A percentile compares a stretch with the other conserved stretches of the same genome.
phyloP scores from a whole-genome alignment of 768 basidiomycete species.

The Mycena haematopus region DNA sequence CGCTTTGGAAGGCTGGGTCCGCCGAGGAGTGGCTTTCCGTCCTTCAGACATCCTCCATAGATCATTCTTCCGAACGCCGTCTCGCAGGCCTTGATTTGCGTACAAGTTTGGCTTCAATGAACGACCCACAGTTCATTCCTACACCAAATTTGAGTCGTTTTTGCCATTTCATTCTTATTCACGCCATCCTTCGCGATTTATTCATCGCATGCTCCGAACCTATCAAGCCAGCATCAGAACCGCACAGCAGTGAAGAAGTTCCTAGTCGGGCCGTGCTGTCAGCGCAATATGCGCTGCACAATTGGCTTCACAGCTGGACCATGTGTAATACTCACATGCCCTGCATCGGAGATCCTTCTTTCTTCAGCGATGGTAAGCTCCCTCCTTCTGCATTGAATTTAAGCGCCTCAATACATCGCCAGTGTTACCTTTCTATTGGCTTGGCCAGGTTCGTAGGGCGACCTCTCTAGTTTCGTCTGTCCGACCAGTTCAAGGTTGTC shows the following conservation, averaged over 20 bases:
- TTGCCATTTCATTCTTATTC: conserved; percentile 52
- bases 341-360: conserved; percentile 42
- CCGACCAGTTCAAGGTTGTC: conserved; percentile 45
- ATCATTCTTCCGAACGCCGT: conserved; percentile 2
- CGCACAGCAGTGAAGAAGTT: background rate
- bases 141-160: conserved; percentile 43
- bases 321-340: conserved; percentile 40
- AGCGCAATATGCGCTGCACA: conserved; percentile 60
- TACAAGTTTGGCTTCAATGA: conserved; percentile 38
- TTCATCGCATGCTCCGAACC: conserved; percentile 22
- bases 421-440: conserved; percentile 66
- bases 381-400: too few relatives aligned
- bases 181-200: conserved; percentile 47
- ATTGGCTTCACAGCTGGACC: conserved; percentile 66
- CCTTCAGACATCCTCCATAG: conserved; percentile 47
- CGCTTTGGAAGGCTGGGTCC: conserved; percentile 56
- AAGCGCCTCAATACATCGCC: background rate
- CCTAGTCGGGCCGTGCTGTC: conserved; percentile 33
- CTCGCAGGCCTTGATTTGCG: conserved; percentile 5
- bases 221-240: background rate
- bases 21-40: conserved; percentile 56
- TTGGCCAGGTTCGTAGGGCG: conserved; percentile 40
- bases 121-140: conserved; percentile 37
- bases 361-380: conserved; percentile 44
- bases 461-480: background rate